phyloP scores from a whole-genome alignment of 2,329 filamentous ascomycete genomes.

The Cladosporium sp. region DNA sequence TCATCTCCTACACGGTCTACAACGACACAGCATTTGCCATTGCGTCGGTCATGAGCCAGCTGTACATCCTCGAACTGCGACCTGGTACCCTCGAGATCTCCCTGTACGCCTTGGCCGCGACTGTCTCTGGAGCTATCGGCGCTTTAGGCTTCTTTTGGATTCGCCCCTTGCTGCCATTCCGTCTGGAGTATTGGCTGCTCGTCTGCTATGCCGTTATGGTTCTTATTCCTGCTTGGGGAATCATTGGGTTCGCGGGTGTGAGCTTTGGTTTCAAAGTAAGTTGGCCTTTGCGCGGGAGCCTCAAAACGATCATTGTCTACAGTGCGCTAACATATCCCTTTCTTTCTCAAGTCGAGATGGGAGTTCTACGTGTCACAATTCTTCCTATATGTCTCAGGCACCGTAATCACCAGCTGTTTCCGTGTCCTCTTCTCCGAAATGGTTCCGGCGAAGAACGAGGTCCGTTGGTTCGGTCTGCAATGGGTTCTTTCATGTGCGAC shows the following conservation, averaged over 20 bases:
- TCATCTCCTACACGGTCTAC: slow-evolving; percentile 20
- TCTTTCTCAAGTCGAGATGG: neutral
- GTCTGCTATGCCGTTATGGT: neutral
- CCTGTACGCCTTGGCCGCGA: slow-evolving; percentile 17
- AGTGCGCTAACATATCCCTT: neutral
- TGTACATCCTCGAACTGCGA: slow-evolving; percentile 14
- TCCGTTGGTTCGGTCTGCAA: slow-evolving; percentile 20
- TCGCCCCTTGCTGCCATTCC: slow-evolving; percentile 5
- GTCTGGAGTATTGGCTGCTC: neutral
- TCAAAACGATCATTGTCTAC: neutral
- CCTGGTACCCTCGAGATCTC: slow-evolving; percentile 18
- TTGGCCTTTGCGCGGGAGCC: neutral
- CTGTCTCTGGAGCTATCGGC: slow-evolving; percentile 14
- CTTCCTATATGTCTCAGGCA: slow-evolving; percentile 12
- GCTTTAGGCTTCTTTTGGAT: slow-evolving; percentile 7
- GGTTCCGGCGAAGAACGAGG: slow-evolving; percentile 20
- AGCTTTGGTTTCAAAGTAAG: neutral
- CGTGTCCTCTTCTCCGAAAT: slow-evolving; percentile 21
- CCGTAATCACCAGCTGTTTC: slow-evolving; percentile 15
- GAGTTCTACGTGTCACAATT: slow-evolving; percentile 8
- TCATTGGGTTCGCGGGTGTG: neutral
- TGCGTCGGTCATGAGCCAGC: slow-evolving; percentile 16
- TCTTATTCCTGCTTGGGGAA: neutral
- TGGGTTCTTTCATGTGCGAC: slow-evolving; percentile 20
- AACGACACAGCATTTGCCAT: slow-evolving; percentile 18